Evolutionary conservation across 1,139 yeast species (phyloP).

Genomic region (Pichia terricola): DNA sequence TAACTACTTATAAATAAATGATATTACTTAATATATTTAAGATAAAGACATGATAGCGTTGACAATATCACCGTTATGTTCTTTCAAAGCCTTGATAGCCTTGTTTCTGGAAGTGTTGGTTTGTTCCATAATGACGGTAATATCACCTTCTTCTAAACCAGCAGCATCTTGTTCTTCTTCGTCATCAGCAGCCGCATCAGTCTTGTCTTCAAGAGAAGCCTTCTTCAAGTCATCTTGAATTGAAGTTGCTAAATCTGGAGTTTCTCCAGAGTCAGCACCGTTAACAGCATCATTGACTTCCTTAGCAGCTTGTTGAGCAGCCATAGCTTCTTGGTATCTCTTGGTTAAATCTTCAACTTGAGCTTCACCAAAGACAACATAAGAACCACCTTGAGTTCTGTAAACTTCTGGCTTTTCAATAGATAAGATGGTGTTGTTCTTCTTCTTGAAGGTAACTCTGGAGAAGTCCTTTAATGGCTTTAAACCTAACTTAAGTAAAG

Average conservation of each 20-base stretch:
- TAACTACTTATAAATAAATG: not conserved
- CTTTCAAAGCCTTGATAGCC: constrained; percentile 85
- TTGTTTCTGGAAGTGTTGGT: constrained; percentile 79
- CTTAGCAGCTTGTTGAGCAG: constrained; percentile 57
- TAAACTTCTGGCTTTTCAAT: constrained; percentile 92
- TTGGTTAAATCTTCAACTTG: constrained; percentile 86
- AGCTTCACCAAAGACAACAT: constrained; percentile 96
- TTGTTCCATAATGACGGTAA: constrained; percentile 80
- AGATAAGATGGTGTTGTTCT: constrained; percentile 87
- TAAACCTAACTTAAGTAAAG: constrained; percentile 81
- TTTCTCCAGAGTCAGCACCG: constrained; percentile 30
- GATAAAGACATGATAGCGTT: constrained; percentile 91
- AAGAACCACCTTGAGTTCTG: constrained; percentile 91
- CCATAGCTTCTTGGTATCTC: constrained; percentile 67
- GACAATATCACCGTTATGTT: constrained; percentile 89
- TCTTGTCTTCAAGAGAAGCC: constrained; percentile 40
- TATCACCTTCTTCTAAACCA: constrained; percentile 71
- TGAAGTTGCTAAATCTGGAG: constrained; percentile 47
- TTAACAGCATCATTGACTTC: constrained; percentile 27
- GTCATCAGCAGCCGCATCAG: constrained; percentile 44
- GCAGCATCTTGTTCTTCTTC: constrained; percentile 68
- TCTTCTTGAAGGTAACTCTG: constrained; percentile 94
- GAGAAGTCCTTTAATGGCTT: constrained; percentile 87
- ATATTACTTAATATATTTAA: constrained; percentile 1
- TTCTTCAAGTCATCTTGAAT: constrained; percentile 89